These are phyloP conservation scores for Microsporum canis DNA, from an alignment of 2,329 filamentous ascomycete genomes.

Conservation along the genomic window DNA sequence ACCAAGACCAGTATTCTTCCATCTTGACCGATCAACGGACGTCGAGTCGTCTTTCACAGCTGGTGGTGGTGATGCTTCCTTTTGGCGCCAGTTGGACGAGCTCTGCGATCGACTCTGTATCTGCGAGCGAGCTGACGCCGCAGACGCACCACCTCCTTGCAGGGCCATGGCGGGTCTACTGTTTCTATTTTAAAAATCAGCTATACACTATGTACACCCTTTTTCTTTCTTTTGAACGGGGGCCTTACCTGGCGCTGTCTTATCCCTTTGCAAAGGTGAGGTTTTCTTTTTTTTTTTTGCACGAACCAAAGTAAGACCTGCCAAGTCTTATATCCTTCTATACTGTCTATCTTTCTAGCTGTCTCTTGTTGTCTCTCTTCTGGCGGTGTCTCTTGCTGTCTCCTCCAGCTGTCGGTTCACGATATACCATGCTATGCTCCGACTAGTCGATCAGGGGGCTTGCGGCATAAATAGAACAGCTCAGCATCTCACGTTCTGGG, in stretches of 20 bases:
- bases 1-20: background rate
- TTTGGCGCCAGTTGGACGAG: constrained; percentile 3
- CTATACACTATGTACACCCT: background rate
- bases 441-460: background rate
- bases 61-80: background rate
- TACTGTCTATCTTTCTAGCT: too few species aligned
- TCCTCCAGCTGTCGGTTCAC: too few species aligned
- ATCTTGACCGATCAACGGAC: background rate
- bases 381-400: too few species aligned
- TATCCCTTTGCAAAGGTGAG: background rate
- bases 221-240: background rate
- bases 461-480: background rate
- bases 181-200: background rate
- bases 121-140: too few species aligned
- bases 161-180: background rate
- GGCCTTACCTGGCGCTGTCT: background rate
- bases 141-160: background rate
- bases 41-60: background rate
- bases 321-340: background rate
- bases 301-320: background rate
- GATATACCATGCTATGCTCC: too few species aligned
- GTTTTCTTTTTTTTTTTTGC: too few species aligned
- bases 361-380: background rate
- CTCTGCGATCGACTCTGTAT: background rate
- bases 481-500: background rate